These are phyloP conservation scores for Phytophthora pinifolia DNA, from an alignment of 352 stramenopile genomes.

Conservation along the genomic window DNA sequence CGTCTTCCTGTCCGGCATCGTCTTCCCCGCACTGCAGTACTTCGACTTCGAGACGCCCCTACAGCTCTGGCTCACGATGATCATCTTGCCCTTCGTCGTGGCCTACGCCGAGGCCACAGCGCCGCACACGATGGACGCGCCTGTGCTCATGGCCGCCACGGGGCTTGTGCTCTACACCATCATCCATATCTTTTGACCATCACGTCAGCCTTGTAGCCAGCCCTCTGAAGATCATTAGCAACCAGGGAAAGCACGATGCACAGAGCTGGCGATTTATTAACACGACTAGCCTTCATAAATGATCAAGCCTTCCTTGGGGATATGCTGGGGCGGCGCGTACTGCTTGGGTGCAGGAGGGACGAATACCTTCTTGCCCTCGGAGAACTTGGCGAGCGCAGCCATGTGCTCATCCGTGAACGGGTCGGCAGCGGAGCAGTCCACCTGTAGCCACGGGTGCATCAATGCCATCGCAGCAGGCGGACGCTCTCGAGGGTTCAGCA, in stretches of 20 bases:
- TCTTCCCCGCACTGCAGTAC: slow-evolving; percentile 87
- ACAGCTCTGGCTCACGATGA: slow-evolving; percentile 81
- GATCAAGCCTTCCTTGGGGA: slow-evolving; percentile 20
- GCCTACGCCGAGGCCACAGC: slow-evolving; percentile 85
- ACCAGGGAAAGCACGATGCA: slow-evolving; percentile 23
- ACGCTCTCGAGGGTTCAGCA: slow-evolving; percentile 55
- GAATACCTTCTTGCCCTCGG: slow-evolving; percentile 45
- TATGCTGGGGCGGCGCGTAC: slow-evolving; percentile 25
- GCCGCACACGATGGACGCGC: slow-evolving; percentile 87
- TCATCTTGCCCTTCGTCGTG: slow-evolving; percentile 77
- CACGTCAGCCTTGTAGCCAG: slow-evolving; percentile 18
- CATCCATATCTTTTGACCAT: slow-evolving; percentile 68
- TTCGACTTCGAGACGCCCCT: slow-evolving; percentile 64
- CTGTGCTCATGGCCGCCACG: slow-evolving; percentile 81
- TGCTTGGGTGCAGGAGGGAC: slow-evolving; percentile 12
- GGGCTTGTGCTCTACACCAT: slow-evolving; percentile 80
- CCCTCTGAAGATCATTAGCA: slow-evolving; percentile 10
- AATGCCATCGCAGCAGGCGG: slow-evolving; percentile 62
- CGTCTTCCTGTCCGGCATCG: slow-evolving; percentile 78
- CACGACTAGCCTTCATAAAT: slow-evolving; percentile 29
- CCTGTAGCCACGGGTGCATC: slow-evolving; percentile 73
- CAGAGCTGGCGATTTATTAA: slow-evolving; percentile 37
- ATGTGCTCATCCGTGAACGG: slow-evolving; percentile 54
- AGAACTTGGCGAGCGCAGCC: slow-evolving; percentile 44
- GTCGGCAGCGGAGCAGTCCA: slow-evolving; percentile 29